A percentile compares a stretch with the other conserved stretches of the same genome.
Conservation (phyloP, 2,329 filamentous ascomycete genomes). For the Parastagonospora nodorum region DNA sequence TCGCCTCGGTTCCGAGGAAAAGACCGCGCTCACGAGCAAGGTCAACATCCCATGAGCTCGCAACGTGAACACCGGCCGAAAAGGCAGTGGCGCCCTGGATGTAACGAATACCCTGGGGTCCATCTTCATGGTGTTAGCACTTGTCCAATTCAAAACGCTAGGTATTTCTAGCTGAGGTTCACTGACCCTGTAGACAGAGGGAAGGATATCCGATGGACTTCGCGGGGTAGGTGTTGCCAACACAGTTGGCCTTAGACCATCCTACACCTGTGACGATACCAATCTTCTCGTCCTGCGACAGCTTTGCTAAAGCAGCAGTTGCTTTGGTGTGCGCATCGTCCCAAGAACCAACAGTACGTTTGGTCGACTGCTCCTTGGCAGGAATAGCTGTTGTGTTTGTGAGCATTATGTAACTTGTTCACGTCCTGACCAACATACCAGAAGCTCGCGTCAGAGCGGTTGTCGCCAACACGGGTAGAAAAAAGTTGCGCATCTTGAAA, state of each 20-base stretch:
- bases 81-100: conserved; percentile 46
- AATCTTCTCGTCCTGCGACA: conserved; percentile 48
- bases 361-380: conserved; percentile 17
- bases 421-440: conserved; percentile 14
- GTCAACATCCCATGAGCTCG: conserved; percentile 45
- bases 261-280: conserved; percentile 46
- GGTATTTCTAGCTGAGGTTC: conserved; percentile 2
- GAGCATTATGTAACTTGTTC: not conserved
- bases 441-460: conserved; percentile 25
- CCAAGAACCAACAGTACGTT: conserved; percentile 41
- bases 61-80: conserved; percentile 46
- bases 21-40: conserved; percentile 43
- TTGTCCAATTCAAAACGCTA: not conserved
- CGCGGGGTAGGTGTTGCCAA: conserved; percentile 43
- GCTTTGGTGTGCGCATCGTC: conserved; percentile 48
- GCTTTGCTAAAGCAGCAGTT: conserved; percentile 44
- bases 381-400: conserved; percentile 22
- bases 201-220: conserved; percentile 44
- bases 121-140: conserved; percentile 31
- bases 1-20: conserved; percentile 47
- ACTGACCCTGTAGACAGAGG: conserved; percentile 47
- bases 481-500: conserved; percentile 31
- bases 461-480: conserved; percentile 30
- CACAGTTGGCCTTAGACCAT: conserved; percentile 41
- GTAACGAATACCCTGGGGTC: conserved; percentile 48